phyloP scores from a whole-genome alignment of 2,329 filamentous ascomycete genomes.

The Epichloe glyceriae region DNA sequence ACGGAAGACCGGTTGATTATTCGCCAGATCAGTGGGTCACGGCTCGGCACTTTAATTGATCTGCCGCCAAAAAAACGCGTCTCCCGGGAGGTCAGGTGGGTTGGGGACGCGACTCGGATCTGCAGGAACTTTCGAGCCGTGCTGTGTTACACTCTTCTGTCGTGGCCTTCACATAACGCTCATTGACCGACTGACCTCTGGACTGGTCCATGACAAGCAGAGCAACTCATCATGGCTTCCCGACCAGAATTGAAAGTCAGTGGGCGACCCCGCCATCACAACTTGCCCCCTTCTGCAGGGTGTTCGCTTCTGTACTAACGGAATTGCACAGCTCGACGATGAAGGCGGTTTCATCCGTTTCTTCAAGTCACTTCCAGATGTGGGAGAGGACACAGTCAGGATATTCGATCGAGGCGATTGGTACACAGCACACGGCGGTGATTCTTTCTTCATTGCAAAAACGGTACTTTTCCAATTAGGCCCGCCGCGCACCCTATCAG shows the following conservation, averaged over 20 bases:
- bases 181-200: not conserved
- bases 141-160: not conserved
- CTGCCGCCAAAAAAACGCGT: conserved; percentile 10
- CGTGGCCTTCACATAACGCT: not conserved
- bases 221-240: conserved; percentile 47
- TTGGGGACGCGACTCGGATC: conserved; percentile 5
- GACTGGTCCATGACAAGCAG: not conserved
- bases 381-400: conserved; percentile 63
- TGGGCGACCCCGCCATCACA: not conserved
- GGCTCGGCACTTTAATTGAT: conserved; percentile 11
- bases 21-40: not conserved
- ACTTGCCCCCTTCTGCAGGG: not conserved
- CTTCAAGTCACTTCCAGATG: conserved; percentile 71
- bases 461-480: conserved; percentile 38
- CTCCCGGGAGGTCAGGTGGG: conserved; percentile 5
- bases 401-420: conserved; percentile 92
- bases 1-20: not conserved
- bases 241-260: conserved; percentile 57
- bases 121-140: not conserved
- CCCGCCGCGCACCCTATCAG: not conserved
- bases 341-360: conserved; percentile 94
- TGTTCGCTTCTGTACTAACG: not conserved
- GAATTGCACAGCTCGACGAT: conserved; percentile 62
- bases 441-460: conserved; percentile 72
- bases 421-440: conserved; percentile 84